Percentiles rank a stretch among this genome's conserved stretches.
These are phyloP conservation scores for Ogataea nitratoaversa DNA, from an alignment of 805 yeast species.

Conservation along the genomic window DNA sequence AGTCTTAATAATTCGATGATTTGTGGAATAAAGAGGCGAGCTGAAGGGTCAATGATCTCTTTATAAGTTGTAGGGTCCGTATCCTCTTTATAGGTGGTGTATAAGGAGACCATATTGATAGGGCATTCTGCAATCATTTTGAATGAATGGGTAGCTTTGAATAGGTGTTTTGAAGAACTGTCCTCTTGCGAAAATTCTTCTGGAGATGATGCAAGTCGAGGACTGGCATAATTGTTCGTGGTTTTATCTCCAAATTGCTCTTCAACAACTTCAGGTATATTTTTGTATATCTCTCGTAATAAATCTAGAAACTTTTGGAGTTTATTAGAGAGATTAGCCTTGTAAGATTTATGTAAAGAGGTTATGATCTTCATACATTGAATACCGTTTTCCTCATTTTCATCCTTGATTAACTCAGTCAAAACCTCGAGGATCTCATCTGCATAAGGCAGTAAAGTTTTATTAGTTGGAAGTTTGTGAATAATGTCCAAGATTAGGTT, in stretches of 20 bases:
- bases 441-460: slow-evolving; percentile 70
- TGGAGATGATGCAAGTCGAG: slow-evolving; percentile 31
- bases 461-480: slow-evolving; percentile 79
- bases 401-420: slow-evolving; percentile 57
- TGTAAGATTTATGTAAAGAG: slow-evolving; percentile 80
- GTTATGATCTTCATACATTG: slow-evolving; percentile 85
- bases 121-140: slow-evolving; percentile 95
- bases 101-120: slow-evolving; percentile 88
- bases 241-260: slow-evolving; percentile 51
- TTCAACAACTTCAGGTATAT: slow-evolving; percentile 70
- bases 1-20: slow-evolving; percentile 69
- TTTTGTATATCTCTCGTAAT: slow-evolving; percentile 71
- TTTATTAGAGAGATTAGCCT: slow-evolving; percentile 56
- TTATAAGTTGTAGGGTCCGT: slow-evolving; percentile 78
- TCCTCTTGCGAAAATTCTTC: slow-evolving; percentile 39
- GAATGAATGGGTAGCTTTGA: slow-evolving; percentile 74
- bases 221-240: slow-evolving; percentile 1
- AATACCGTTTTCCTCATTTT: slow-evolving; percentile 95
- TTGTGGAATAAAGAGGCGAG: slow-evolving; percentile 76
- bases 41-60: slow-evolving; percentile 61
- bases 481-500: slow-evolving; percentile 72
- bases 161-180: slow-evolving; percentile 45
- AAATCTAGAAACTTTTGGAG: slow-evolving; percentile 77
- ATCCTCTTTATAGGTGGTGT: slow-evolving; percentile 78
- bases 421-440: slow-evolving; percentile 54